Evolutionary conservation across 805 yeast species (phyloP), one percentile per base, ranked within the genome.

Genomic region (Yamadazyma sp.): DNA sequence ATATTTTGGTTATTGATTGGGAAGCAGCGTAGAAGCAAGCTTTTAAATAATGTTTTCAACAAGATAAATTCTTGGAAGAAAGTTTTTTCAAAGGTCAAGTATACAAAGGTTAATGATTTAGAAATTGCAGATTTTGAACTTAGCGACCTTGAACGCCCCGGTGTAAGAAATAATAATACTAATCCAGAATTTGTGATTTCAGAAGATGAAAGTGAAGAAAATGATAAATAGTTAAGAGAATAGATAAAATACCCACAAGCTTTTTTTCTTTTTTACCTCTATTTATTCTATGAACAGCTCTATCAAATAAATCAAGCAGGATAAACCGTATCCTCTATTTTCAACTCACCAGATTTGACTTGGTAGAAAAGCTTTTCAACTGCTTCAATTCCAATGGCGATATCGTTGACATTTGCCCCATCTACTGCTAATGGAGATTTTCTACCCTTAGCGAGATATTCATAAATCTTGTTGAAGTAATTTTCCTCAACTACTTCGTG

Each of bases 1-100:
- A 53, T 58, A 3, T 39, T 50, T 3, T 49, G 62, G 53, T 47
- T 66, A 30, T 48, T 66, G 60, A 20, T 64, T 16, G 71, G 72
- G 0, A 50, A 40, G 21, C 39, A 47, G 25, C 53, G 56, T 1
- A 43, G 64, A 30, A 20, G 42, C 6, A 31, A 16, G 13, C 14
- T 48, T 4, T 28, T 28, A 5, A 42, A 40, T 11, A 38, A 34
- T 5, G 27, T 44, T 3, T 47, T 39, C 35, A 33, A 29, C 38
- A 40, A 18, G 24, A 7, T 27, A 9, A 15, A 17, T 27, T 27
- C 30, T 7, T 14, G 11, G 5, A 13, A 12, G 15, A 8, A 14
- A 6, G 6, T 7, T 9, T 14, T 27, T n/a, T 28, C 38, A 13
- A 24, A 30, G n/a, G 19, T 24, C 2, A 22, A 27, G 11, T 31